Conservation (phyloP, 495 filamentous ascomycete species). For the Neurospora sp. region DNA sequence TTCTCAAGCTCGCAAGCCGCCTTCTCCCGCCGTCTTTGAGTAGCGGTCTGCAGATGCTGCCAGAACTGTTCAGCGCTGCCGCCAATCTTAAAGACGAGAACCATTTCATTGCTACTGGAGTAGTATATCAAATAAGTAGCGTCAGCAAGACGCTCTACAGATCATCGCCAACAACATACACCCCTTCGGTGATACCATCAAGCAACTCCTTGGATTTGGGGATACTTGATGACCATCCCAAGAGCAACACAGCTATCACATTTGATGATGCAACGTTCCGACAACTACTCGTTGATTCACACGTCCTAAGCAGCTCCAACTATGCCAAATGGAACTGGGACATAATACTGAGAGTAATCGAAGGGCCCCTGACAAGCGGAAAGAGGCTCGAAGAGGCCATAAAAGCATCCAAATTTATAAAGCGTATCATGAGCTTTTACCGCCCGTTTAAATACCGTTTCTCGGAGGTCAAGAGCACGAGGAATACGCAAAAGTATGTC, state of each 20-base stretch:
- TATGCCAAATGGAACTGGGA: constrained; percentile 97
- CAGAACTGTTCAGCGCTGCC: constrained; percentile 68
- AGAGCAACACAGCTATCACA: constrained; percentile 57
- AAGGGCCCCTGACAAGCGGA: constrained; percentile 84
- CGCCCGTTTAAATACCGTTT: constrained; percentile 95
- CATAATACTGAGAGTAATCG: constrained; percentile 77
- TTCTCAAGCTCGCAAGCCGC: constrained; percentile 77
- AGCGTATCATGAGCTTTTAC: constrained; percentile 88
- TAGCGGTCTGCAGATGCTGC: constrained; percentile 71
- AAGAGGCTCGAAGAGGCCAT: constrained; percentile 92
- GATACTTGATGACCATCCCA: constrained; percentile 52
- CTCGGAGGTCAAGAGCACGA: constrained; percentile 73
- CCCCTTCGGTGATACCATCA: constrained; percentile 25
- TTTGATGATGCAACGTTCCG: constrained; percentile 88
- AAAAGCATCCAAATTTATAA: constrained; percentile 89
- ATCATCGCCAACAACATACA: constrained; percentile 43
- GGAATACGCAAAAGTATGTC: constrained; percentile 89
- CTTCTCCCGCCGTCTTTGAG: constrained; percentile 73
- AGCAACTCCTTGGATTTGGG: constrained; percentile 31
- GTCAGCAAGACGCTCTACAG: constrained; percentile 89
- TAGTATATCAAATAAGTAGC: constrained; percentile 95
- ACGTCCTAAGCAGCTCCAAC: constrained; percentile 74
- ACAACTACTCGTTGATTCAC: constrained; percentile 73
- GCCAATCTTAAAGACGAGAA: constrained; percentile 57
- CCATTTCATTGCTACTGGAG: constrained; percentile 71